Conservation (phyloP, 106 monocot species). For the Apostasia ramifera region DNA sequence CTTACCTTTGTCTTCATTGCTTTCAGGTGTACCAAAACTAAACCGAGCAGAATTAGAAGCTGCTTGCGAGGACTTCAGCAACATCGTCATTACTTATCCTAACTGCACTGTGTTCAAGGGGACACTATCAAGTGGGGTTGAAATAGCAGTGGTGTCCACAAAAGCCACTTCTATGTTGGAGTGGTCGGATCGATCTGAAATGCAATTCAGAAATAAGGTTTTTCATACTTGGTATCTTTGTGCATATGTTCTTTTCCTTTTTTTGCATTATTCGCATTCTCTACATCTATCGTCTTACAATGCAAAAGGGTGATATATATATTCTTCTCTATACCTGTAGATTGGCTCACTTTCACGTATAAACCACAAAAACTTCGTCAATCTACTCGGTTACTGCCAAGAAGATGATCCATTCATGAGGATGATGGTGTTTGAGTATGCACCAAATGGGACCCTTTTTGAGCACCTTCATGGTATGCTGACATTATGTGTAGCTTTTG, state of each 20-base stretch:
- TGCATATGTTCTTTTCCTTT: conserved; percentile 4
- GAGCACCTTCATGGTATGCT: conserved; percentile 92
- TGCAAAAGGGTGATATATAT: not conserved
- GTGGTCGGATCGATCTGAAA: conserved; percentile 70
- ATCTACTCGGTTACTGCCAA: conserved; percentile 91
- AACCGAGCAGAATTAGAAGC: conserved; percentile 70
- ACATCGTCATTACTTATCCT: conserved; percentile 49
- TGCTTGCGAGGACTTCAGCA: conserved; percentile 99
- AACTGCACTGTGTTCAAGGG: conserved; percentile 81
- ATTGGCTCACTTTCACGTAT: conserved; percentile 72
- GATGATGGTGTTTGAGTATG: conserved; percentile 95
- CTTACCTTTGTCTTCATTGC: not conserved
- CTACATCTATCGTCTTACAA: no score
- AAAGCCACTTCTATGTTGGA: conserved; percentile 40
- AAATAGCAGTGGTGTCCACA: conserved; percentile 78
- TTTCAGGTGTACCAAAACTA: conserved; percentile 83
- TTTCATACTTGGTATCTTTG: conserved; percentile 16
- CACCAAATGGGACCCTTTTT: conserved; percentile 72
- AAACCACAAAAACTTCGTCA: conserved; percentile 96
- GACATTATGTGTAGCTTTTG: not conserved
- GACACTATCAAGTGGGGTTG: conserved; percentile 89
- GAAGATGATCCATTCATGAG: conserved; percentile 87
- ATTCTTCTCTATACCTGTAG: conserved; percentile 26
- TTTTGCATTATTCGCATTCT: not conserved
- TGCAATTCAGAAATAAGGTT: conserved; percentile 82